These are phyloP conservation scores for Heimioporus sp. DNA, from an alignment of 768 basidiomycete species.

Conservation along the genomic window DNA sequence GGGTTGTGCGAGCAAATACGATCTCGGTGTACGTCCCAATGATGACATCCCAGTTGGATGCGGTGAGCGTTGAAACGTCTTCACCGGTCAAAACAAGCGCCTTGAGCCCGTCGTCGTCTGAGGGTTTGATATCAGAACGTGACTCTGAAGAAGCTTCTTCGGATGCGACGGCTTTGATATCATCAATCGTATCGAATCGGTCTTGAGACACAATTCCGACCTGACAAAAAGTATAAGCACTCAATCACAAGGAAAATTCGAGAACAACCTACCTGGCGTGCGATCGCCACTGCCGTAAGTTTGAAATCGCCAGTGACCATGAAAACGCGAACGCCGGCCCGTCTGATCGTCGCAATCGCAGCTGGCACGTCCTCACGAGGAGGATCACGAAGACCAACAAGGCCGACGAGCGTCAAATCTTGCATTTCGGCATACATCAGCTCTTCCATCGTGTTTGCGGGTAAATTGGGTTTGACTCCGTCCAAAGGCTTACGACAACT, in stretches of 20 bases:
- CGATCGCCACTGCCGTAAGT: constrained; percentile 52
- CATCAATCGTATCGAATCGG: constrained; percentile 33
- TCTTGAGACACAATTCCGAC: constrained; percentile 44
- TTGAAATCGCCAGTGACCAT: constrained; percentile 61
- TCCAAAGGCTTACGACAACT: constrained; percentile 31
- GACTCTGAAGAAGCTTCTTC: constrained; percentile 14
- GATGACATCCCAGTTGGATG: constrained; percentile 39
- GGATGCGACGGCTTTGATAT: constrained; percentile 18
- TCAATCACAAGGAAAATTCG: neutral
- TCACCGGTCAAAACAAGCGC: constrained; percentile 46
- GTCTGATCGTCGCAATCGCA: constrained; percentile 45
- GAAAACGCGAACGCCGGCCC: constrained; percentile 52
- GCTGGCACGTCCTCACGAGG: constrained; percentile 49
- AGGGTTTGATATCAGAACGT: constrained; percentile 33
- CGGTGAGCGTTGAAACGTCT: constrained; percentile 36
- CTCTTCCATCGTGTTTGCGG: constrained; percentile 33
- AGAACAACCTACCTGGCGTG: constrained; percentile 37
- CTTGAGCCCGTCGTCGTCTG: constrained; percentile 35
- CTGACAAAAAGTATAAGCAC: constrained; percentile 14
- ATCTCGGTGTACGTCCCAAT: constrained; percentile 38
- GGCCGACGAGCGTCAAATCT: constrained; percentile 46
- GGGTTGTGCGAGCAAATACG: constrained; percentile 57
- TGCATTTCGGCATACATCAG: constrained; percentile 36
- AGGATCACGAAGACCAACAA: constrained; percentile 57
- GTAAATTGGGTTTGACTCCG: constrained; percentile 16